Evolutionary conservation across 2,329 filamentous ascomycete genomes (phyloP).

Genomic region (Lachnellula cervina): DNA sequence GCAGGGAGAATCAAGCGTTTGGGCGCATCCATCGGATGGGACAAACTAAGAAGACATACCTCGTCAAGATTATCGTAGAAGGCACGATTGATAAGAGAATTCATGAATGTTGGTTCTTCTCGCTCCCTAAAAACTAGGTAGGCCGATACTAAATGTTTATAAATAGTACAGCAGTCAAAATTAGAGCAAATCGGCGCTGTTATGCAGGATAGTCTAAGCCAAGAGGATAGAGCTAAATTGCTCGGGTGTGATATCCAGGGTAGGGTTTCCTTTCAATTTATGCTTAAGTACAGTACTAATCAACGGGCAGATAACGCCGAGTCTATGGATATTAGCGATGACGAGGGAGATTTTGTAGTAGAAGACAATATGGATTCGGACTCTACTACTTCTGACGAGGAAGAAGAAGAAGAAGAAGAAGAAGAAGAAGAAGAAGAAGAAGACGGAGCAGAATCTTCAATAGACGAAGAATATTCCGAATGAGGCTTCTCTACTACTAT

Average conservation of each 20-base stretch:
- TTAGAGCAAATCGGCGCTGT: not conserved
- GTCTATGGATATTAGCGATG: no score
- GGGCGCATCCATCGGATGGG: conserved; percentile 58
- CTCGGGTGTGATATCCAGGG: not conserved
- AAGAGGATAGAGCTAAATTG: not conserved
- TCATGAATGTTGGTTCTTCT: conserved; percentile 22
- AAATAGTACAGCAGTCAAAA: not conserved
- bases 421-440: no score
- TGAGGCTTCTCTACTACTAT: no score
- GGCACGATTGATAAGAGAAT: conserved; percentile 54
- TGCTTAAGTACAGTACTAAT: not conserved
- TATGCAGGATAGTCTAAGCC: not conserved
- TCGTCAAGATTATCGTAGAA: conserved; percentile 50
- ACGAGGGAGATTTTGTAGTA: no score
- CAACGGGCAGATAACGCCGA: no score
- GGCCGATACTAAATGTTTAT: not conserved
- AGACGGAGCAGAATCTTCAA: no score
- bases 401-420: no score
- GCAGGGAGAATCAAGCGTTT: conserved; percentile 52
- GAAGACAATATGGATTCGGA: no score
- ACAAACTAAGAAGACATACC: conserved; percentile 52
- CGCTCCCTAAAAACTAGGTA: not conserved
- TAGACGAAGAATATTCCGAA: no score
- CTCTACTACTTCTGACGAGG: no score
- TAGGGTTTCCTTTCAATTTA: not conserved